Evolutionary conservation across 805 yeast genomes (phyloP), one percentile per base, ranked within the genome.

Genomic region (Starmerella riodocensis): DNA sequence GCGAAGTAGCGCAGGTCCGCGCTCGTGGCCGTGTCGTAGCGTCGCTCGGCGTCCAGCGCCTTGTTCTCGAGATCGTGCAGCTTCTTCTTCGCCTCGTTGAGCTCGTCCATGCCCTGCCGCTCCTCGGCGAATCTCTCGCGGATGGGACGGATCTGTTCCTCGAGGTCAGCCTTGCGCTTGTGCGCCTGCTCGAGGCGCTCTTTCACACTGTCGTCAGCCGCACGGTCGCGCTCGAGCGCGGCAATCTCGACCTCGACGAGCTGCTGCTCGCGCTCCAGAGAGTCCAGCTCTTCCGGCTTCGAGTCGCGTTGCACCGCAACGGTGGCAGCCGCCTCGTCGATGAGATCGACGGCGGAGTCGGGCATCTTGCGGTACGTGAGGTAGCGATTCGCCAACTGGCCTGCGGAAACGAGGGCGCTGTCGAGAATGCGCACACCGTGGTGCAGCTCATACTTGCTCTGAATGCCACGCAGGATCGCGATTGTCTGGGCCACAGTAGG

Each of bases 291-390:
- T 62, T 91, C 98, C 1, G 98, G 98, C 59, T 83, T 84, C 3
- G 97, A 88, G 59, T 91, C 98, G 63, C 98, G 76, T 4, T 95
- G 94, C 38, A 91, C 98, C 1, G 97, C 97, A 31, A 91, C 97
- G 41, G 93, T 72, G 3, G 97, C 97, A 32, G 96, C 93, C 6
- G 95, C 72, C 58, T 91, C 96, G 65, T 88, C 98, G 49, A 88
- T 84, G 52, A 88, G 67, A 61, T 88, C 98, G 42, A 88, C 91
- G 1, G 98, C 98, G 21, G 94, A 83, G 59, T 88, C 98, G 8
- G 98, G 98, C 50, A 91, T 68, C 59, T 86, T 82, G 63, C 98
- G 77, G 67, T 86, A 88, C 13, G 97, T 93, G 51, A 88, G 70
- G 56, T 88, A 88, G 50, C 98, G 73, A 37, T 93, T 81, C 20